Evolutionary conservation across 2,329 filamentous ascomycete species (phyloP).

Genomic region (Pseudogymnoascus sp.): DNA sequence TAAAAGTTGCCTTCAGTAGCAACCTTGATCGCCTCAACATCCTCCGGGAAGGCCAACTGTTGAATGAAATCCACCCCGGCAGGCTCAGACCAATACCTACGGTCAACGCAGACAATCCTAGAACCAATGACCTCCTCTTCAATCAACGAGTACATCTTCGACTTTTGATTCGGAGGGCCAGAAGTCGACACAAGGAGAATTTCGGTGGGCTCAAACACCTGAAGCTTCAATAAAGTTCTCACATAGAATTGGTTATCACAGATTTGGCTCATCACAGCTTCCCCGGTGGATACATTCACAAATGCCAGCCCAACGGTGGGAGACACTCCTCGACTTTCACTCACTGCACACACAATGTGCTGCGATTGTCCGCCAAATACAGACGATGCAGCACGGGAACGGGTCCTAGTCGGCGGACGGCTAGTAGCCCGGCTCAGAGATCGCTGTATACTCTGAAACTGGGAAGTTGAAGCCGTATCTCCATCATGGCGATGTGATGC

Average conservation of each 20-base stretch:
- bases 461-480: constrained; percentile 26
- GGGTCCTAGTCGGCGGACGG: constrained; percentile 25
- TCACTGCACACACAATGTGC: constrained; percentile 79
- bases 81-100: constrained; percentile 76
- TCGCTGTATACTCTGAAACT: constrained; percentile 19
- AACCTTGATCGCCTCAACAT: constrained; percentile 73
- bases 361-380: constrained; percentile 47
- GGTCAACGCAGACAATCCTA: constrained; percentile 58
- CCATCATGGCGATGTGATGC: constrained; percentile 19
- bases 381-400: constrained; percentile 24
- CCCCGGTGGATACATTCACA: constrained; percentile 76
- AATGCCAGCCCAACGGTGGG: constrained; percentile 82
- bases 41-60: constrained; percentile 69
- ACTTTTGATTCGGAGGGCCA: constrained; percentile 57
- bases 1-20: constrained; percentile 79
- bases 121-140: constrained; percentile 62
- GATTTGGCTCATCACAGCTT: constrained; percentile 81
- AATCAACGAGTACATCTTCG: constrained; percentile 67
- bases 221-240: constrained; percentile 78
- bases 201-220: constrained; percentile 69
- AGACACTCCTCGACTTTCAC: constrained; percentile 78
- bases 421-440: constrained; percentile 25
- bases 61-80: constrained; percentile 71
- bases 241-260: constrained; percentile 90
- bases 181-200: constrained; percentile 71